A percentile compares a stretch with the other conserved stretches of the same genome.
Evolutionary conservation across 768 basidiomycete genomes (phyloP).

Genomic region (Ramaria sp.): DNA sequence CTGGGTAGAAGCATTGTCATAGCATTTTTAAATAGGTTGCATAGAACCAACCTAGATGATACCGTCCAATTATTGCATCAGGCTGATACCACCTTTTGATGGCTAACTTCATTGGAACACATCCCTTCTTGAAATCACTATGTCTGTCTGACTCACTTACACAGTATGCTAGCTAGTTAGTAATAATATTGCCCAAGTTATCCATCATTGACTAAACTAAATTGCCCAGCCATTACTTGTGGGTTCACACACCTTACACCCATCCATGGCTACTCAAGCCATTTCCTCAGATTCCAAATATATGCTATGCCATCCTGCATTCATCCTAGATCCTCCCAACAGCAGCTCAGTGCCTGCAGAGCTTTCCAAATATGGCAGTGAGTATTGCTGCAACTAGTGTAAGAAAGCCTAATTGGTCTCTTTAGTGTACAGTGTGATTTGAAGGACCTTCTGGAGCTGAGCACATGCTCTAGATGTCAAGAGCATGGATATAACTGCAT

Average conservation of each 20-base stretch:
- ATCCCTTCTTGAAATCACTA: too few species aligned
- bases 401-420: background rate
- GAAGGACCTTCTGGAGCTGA: conserved; percentile 60
- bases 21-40: too few species aligned
- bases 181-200: too few species aligned
- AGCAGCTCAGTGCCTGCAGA: conserved; percentile 89
- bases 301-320: conserved; percentile 35
- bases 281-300: conserved; percentile 19
- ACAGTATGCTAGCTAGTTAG: too few species aligned
- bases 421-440: conserved; percentile 85
- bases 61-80: too few species aligned
- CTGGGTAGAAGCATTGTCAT: too few species aligned
- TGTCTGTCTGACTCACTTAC: too few species aligned
- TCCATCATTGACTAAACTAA: too few species aligned
- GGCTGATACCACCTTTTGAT: too few species aligned
- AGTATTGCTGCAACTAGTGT: conserved; percentile 12
- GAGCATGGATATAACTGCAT: conserved; percentile 90
- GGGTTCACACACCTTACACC: background rate
- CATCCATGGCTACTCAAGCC: conserved; percentile 1
- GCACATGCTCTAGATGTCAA: conserved; percentile 79
- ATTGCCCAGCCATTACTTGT: too few species aligned
- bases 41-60: too few species aligned
- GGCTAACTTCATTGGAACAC: too few species aligned
- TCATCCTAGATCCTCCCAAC: conserved; percentile 64
- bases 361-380: conserved; percentile 85